Percentiles rank a stretch among this genome's conserved stretches.
Conservation (phyloP, 164 flowering plant genomes). For the Kalanchoe fedtschenkoi region DNA sequence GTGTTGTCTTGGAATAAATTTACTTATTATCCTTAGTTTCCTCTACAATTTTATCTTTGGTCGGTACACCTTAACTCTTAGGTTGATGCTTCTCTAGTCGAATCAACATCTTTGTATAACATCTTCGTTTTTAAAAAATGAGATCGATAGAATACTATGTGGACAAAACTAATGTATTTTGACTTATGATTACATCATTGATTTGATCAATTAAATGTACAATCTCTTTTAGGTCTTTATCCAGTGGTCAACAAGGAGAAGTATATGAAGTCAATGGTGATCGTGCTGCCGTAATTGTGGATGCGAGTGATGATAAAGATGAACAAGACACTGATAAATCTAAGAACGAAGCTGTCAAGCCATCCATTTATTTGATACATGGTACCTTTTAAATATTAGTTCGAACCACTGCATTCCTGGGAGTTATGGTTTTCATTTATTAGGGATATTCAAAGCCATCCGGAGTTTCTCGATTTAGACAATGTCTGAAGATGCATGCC, state of each 20-base stretch:
- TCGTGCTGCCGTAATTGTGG: slow-evolving; percentile 73
- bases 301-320: slow-evolving; percentile 23
- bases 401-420: background rate
- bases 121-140: background rate
- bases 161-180: background rate
- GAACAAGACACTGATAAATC: slow-evolving; percentile 28
- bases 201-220: background rate
- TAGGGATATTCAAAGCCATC: background rate
- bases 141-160: background rate
- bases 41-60: too few species aligned
- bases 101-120: background rate
- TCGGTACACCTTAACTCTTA: too few species aligned
- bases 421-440: background rate
- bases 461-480: too few species aligned
- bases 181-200: background rate
- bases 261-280: slow-evolving; percentile 83
- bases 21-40: background rate
- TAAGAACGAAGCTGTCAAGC: slow-evolving; percentile 24
- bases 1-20: background rate
- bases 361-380: slow-evolving; percentile 61
- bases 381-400: slow-evolving; percentile 25
- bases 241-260: slow-evolving; percentile 82
- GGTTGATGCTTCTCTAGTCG: too few species aligned
- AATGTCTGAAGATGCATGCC: too few species aligned
- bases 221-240: slow-evolving; percentile 47